phyloP scores from a whole-genome alignment of 2,329 filamentous ascomycete species.

The Bipolaris bicolor region DNA sequence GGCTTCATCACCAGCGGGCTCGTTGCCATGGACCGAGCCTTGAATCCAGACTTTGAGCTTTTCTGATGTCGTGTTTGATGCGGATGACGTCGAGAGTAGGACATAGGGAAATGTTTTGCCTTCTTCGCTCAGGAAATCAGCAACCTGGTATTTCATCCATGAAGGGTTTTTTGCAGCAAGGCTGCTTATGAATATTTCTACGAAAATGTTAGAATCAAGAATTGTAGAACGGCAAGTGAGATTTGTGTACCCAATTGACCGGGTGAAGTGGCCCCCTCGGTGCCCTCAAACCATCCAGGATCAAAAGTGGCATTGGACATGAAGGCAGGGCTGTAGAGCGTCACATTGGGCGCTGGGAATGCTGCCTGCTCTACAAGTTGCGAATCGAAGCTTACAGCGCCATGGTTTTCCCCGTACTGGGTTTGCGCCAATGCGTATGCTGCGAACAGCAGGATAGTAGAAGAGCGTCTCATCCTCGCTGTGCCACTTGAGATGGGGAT shows the following conservation, averaged over 20 bases:
- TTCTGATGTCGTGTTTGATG: constrained; percentile 7
- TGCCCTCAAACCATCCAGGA: constrained; percentile 38
- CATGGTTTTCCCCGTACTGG: constrained; percentile 44
- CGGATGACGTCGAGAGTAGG: constrained; percentile 29
- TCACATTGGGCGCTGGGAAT: constrained; percentile 42
- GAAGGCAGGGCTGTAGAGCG: constrained; percentile 43
- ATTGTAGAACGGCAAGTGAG: constrained; percentile 26
- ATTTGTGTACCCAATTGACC: neutral
- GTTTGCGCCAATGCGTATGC: constrained; percentile 27
- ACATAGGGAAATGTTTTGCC: constrained; percentile 42
- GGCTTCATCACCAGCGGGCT: constrained; percentile 48
- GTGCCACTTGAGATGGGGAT: neutral
- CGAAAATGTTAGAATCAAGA: neutral
- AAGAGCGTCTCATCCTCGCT: neutral
- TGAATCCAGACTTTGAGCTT: constrained; percentile 49
- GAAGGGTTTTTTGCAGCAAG: constrained; percentile 40
- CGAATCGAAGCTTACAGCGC: constrained; percentile 34
- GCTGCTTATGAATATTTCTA: constrained; percentile 32
- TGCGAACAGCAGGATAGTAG: constrained; percentile 17
- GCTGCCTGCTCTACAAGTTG: constrained; percentile 42
- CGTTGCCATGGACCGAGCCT: constrained; percentile 47
- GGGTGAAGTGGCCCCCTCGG: constrained; percentile 40
- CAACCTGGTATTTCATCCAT: constrained; percentile 39
- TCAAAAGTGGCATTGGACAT: constrained; percentile 34
- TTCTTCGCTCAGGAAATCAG: constrained; percentile 44